A percentile compares a stretch with the other conserved stretches of the same genome.
phyloP scores from a whole-genome alignment of 345 rosid genomes.

The Eucalyptus shirleyi region DNA sequence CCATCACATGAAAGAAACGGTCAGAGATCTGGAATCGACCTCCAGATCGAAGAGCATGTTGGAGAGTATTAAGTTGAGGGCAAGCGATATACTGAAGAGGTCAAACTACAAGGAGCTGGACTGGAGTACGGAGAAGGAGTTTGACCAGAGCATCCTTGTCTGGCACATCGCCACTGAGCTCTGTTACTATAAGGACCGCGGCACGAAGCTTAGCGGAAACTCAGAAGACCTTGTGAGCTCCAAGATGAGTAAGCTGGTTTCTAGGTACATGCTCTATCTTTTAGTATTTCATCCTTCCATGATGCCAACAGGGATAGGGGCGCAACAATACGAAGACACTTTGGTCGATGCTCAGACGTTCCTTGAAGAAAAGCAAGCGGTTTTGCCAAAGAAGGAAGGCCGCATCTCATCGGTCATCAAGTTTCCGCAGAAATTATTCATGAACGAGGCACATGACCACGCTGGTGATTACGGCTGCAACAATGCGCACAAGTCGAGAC shows the following conservation, averaged over 20 bases:
- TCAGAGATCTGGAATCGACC: rapidly evolving
- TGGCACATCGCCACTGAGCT: not conserved
- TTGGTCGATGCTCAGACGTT: not conserved
- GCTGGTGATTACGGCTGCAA: not conserved
- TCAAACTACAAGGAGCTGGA: rapidly evolving
- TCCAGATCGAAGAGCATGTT: rapidly evolving
- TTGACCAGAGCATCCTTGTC: not conserved
- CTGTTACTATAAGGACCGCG: not conserved
- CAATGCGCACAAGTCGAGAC: not conserved
- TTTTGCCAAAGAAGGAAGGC: not conserved
- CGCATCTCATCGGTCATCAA: not conserved
- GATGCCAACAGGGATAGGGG: not conserved
- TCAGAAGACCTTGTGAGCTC: rapidly evolving
- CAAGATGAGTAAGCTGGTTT: not conserved
- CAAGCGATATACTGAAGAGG: rapidly evolving
- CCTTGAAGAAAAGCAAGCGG: not conserved
- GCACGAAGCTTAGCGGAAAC: rapidly evolving
- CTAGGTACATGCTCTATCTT: not conserved
- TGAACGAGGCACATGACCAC: not conserved
- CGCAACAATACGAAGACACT: not conserved
- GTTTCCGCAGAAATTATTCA: not conserved
- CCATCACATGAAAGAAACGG: rapidly evolving
- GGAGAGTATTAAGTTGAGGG: not conserved
- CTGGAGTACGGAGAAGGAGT: rapidly evolving
- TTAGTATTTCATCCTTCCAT: not conserved